These are phyloP conservation scores for Lichenothelia convexa DNA, from an alignment of 495 filamentous ascomycete genomes.

Conservation along the genomic window DNA sequence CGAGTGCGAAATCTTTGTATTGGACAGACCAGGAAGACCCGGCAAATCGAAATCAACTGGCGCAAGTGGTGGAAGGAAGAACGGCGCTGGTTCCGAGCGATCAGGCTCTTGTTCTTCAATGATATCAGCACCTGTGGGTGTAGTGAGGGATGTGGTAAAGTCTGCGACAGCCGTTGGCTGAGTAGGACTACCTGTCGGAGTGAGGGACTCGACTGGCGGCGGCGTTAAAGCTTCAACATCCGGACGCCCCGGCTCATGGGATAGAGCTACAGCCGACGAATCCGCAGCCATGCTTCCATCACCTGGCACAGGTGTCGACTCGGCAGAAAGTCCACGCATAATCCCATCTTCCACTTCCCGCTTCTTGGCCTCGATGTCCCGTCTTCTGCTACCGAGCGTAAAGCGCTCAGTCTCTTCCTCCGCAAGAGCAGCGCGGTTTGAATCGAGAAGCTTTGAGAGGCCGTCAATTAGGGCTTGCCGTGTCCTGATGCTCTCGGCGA, in stretches of 20 bases:
- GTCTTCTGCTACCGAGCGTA: slow-evolving; percentile 39
- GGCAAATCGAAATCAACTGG: too few relatives aligned
- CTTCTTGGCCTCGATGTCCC: slow-evolving; percentile 55
- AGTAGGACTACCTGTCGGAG: slow-evolving; percentile 11
- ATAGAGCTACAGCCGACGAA: slow-evolving; percentile 5
- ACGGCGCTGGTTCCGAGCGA: slow-evolving; percentile 4
- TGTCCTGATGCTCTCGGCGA: slow-evolving; percentile 77
- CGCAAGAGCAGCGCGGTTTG: slow-evolving; percentile 48
- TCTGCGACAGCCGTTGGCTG: slow-evolving; percentile 4
- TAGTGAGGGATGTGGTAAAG: slow-evolving; percentile 1
- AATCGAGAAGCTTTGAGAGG: slow-evolving; percentile 63
- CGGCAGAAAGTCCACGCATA: slow-evolving; percentile 50
- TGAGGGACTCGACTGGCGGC: slow-evolving; percentile 16
- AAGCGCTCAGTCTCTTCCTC: slow-evolving; percentile 45
- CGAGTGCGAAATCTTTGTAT: not conserved
- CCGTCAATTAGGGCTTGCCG: slow-evolving; percentile 57
- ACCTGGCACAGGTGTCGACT: slow-evolving; percentile 23
- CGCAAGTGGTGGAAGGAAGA: slow-evolving; percentile 1
- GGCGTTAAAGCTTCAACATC: slow-evolving; percentile 47
- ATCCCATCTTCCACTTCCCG: slow-evolving; percentile 78
- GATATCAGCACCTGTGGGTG: slow-evolving; percentile 9
- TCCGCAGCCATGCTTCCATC: slow-evolving; percentile 11
- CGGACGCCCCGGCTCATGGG: slow-evolving; percentile 42
- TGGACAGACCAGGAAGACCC: slow-evolving; percentile 1
- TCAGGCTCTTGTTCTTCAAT: slow-evolving; percentile 4